Conservation (phyloP, 2,329 filamentous ascomycete genomes). For the Alternaria incomplexa region DNA sequence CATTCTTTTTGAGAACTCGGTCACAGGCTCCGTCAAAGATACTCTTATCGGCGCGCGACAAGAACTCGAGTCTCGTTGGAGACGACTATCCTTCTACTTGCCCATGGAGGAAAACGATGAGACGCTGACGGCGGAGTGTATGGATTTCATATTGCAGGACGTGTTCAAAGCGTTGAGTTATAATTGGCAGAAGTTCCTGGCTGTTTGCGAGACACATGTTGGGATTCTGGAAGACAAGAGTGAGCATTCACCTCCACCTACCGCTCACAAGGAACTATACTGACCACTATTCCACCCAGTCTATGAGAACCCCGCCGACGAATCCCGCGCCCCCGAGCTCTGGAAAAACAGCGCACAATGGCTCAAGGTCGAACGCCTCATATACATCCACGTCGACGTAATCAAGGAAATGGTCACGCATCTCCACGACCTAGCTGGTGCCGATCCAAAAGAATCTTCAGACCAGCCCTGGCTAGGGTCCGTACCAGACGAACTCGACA, state of each 20-base stretch:
- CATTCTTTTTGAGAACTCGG: constrained; percentile 61
- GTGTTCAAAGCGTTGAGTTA: constrained; percentile 56
- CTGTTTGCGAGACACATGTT: constrained; percentile 56
- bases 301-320: constrained; percentile 61
- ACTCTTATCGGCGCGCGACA: constrained; percentile 58
- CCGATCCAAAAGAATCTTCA: constrained; percentile 30
- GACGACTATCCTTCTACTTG: constrained; percentile 59
- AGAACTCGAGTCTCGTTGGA: constrained; percentile 61
- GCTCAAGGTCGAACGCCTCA: constrained; percentile 60
- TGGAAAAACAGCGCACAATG: constrained; percentile 59
- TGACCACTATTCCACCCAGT: constrained; percentile 31
- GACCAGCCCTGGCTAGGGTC: constrained; percentile 51
- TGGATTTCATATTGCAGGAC: constrained; percentile 58
- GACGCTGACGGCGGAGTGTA: constrained; percentile 54
- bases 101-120: constrained; percentile 54
- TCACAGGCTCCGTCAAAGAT: constrained; percentile 55
- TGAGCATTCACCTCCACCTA: neutral
- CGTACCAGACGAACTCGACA: constrained; percentile 52
- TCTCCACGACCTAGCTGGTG: constrained; percentile 51
- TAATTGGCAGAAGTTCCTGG: constrained; percentile 56
- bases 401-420: constrained; percentile 54
- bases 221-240: constrained; percentile 51
- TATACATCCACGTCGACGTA: constrained; percentile 58
- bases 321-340: constrained; percentile 58
- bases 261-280: neutral